These are phyloP conservation scores for Aristolochia contorta DNA, from an alignment of 164 flowering plant genomes.

Conservation along the genomic window DNA sequence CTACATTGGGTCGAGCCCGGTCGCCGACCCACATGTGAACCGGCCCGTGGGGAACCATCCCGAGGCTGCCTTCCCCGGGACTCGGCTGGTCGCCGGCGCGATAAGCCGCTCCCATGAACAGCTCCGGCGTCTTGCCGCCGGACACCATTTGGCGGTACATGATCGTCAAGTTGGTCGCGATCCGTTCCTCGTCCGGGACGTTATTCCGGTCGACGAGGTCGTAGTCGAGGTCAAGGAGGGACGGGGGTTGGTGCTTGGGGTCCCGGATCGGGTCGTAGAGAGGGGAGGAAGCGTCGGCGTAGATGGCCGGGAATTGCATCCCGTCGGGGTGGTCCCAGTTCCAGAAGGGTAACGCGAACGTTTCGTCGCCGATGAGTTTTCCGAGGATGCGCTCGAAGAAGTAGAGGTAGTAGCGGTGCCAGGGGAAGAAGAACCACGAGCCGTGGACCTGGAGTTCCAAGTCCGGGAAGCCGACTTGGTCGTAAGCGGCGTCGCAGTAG, in stretches of 20 bases:
- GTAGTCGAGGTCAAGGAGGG: slow-evolving; percentile 35
- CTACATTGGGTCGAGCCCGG: slow-evolving; percentile 7
- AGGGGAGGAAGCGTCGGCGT: slow-evolving; percentile 14
- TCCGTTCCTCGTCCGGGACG: slow-evolving; percentile 5
- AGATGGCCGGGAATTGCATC: slow-evolving; percentile 31
- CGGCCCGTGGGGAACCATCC: slow-evolving; percentile 33
- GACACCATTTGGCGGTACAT: slow-evolving; percentile 58
- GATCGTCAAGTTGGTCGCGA: slow-evolving; percentile 27
- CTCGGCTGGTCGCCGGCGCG: slow-evolving; percentile 28
- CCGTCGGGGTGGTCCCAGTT: slow-evolving; percentile 36
- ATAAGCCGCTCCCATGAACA: slow-evolving; percentile 39
- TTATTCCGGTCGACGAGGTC: slow-evolving; percentile 17
- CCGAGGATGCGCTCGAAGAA: slow-evolving; percentile 36
- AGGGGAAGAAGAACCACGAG: slow-evolving; percentile 12
- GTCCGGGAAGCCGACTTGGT: slow-evolving; percentile 28
- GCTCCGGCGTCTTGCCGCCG: slow-evolving; percentile 16
- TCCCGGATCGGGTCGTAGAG: slow-evolving; percentile 21
- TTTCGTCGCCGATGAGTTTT: slow-evolving; percentile 17
- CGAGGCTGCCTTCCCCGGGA: slow-evolving; percentile 36
- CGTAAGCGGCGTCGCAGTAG: slow-evolving; percentile 30
- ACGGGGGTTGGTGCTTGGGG: slow-evolving; percentile 28
- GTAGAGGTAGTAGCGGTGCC: slow-evolving; percentile 30
- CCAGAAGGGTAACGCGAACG: slow-evolving; percentile 41
- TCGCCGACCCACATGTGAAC: slow-evolving; percentile 42
- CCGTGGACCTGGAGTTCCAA: slow-evolving; percentile 25